Evolutionary conservation across 352 stramenopile species (phyloP), one percentile per base, ranked within the genome.

Genomic region (Plasmopara viticola): DNA sequence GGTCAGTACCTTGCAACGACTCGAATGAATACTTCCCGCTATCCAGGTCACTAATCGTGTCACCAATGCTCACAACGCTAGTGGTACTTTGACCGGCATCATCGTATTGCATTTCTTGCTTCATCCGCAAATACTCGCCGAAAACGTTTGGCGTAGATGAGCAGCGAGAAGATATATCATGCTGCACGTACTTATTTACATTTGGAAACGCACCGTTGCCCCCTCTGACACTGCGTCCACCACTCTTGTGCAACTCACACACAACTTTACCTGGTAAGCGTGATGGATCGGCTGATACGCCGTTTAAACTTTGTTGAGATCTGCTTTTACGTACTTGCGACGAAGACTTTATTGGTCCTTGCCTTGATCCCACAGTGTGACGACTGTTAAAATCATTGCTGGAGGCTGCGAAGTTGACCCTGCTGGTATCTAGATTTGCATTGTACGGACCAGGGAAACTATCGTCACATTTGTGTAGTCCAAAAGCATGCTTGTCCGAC

Each of bases 41-140:
- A 44, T 78, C 72, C 37, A 80, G 55, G 50, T 88, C 78, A 39
- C 72, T 86, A 47, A 84, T 66, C 6, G 51, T 68, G 30, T 78
- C 72, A 28, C 66, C 72, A 51, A 77, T 72, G 35, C 51, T 70
- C 40, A 78, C 48, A 44, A 52, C 62, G 48, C 73, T 72, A 15
- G 44, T 48, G 5, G 38, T 59, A 38, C 51, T 61, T 40, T 39
- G 47, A 39, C 72, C 69, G 39, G 70, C 55, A 4, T 68, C 48
- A 40, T 84, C 77, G 44, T 68, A 84, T 51, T 86, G 65, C 74
- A 85, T 84, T 60, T 88, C 78, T 29, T 88, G 60, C 60, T 88
- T 88, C 74, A 85, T 86, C 38, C 77, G 77, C 47, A 88, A 48
- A 48, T 88, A 88, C 66, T 88, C 78, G 29, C 68, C 71, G 38